Evolutionary conservation across 257 asterid species (phyloP).

Genomic region (Jasminum sambac): DNA sequence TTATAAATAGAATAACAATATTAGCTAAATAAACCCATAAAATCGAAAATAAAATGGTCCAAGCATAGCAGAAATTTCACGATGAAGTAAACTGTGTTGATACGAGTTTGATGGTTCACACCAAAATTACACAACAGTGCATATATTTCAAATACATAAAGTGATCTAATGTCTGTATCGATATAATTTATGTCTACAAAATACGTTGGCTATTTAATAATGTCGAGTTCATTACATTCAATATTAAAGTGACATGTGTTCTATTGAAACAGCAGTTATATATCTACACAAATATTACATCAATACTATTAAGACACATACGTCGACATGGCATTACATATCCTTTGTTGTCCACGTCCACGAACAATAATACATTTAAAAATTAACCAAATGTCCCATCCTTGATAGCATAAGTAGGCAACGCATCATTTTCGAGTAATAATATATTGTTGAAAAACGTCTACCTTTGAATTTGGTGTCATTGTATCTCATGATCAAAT

Average conservation of each 20-base stretch:
- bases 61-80: not conserved
- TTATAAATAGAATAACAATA: not conserved
- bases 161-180: no score
- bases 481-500: constrained; percentile 17
- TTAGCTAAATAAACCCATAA: not conserved
- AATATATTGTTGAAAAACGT: constrained; percentile 46
- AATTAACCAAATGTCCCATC: constrained; percentile 14
- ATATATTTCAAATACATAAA: no score
- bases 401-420: constrained; percentile 28
- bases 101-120: not conserved
- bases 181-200: no score
- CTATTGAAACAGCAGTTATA: no score
- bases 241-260: no score
- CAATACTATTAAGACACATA: no score
- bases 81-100: no score
- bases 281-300: no score
- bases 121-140: not conserved
- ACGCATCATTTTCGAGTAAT: constrained; percentile 43
- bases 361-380: not conserved
- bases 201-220: no score
- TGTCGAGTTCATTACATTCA: no score
- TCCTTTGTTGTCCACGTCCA: not conserved
- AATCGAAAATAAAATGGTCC: not conserved
- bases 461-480: constrained; percentile 41
- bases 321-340: not conserved